These are phyloP conservation scores for Fusarium vanettenii DNA, from an alignment of 2,329 filamentous ascomycete species.

Conservation along the genomic window DNA sequence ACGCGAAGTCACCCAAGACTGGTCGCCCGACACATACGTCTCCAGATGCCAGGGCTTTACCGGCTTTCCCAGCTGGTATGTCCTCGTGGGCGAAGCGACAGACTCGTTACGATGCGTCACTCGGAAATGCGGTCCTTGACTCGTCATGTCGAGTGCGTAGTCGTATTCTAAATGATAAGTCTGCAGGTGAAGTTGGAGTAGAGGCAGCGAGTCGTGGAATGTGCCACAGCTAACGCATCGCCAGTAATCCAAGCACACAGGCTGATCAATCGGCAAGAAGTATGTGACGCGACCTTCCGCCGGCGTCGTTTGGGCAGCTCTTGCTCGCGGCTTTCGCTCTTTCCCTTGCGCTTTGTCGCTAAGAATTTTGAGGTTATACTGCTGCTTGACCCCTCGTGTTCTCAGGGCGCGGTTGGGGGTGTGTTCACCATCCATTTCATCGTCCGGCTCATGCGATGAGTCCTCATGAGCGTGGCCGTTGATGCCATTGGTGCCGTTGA, in stretches of 20 bases:
- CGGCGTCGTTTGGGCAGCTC: slow-evolving; percentile 38
- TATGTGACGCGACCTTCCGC: slow-evolving; percentile 60
- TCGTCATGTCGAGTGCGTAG: slow-evolving; percentile 53
- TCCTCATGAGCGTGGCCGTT: slow-evolving; percentile 42
- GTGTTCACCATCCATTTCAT: slow-evolving; percentile 58
- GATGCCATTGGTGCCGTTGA: not conserved
- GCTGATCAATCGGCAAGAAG: slow-evolving; percentile 56
- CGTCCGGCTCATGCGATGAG: slow-evolving; percentile 55
- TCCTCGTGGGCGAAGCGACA: slow-evolving; percentile 48
- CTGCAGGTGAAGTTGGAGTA: slow-evolving; percentile 62
- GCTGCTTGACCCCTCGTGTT: slow-evolving; percentile 59
- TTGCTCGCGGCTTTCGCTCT: slow-evolving; percentile 56
- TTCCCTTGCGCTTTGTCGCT: slow-evolving; percentile 68
- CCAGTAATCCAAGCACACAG: slow-evolving; percentile 60
- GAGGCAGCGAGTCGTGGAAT: slow-evolving; percentile 58
- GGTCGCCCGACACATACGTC: slow-evolving; percentile 57
- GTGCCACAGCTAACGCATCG: slow-evolving; percentile 64
- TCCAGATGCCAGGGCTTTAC: slow-evolving; percentile 59
- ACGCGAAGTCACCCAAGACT: slow-evolving; percentile 58
- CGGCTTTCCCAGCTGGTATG: slow-evolving; percentile 57
- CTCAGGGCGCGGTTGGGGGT: slow-evolving; percentile 65
- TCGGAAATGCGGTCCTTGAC: slow-evolving; percentile 53
- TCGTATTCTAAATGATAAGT: slow-evolving; percentile 58
- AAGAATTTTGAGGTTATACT: slow-evolving; percentile 70
- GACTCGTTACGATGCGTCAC: slow-evolving; percentile 50